Base-by-base conservation (phyloP, 2,329 filamentous ascomycete species). In the Aspergillus pseudoviridinutans region DNA sequence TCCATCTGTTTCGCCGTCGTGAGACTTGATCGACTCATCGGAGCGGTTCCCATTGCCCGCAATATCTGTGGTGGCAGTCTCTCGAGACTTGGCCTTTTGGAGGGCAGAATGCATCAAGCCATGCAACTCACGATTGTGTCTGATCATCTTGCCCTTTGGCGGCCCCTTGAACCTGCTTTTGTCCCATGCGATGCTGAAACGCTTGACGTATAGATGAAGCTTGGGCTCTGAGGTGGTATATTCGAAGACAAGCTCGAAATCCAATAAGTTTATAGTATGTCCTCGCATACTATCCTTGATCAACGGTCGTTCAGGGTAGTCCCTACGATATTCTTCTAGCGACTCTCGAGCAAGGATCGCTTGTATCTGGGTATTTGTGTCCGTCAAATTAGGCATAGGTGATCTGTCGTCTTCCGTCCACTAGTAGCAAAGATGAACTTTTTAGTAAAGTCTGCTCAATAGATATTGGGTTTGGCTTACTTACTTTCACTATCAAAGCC, bases 221-320 rank as follows among this genome's bases (percentile, higher is more conserved):
- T 66, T 63, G 4, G 70, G 64, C 3, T 56, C 42, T 3, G 60
- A 54, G 10, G 55, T 56, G 29, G 64, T 60, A 60, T 72, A 68
- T 35, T 64, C 64, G 46, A 76, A 65, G 50, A 76, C 65, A 22
- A 78, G 59, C 47, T 73, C 68, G 56, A 75, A 74, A 41, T 71
- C 66, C 2, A 62, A 50, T 49, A 78, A 58, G 53, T 70, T 65
- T 25, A 76, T 62, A 4, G 64, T 27, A 17, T 66, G 66, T 4
- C 70, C 74, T 53, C 59, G 64, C 5, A 65, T 67, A 9, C 59
- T 62, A 28, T 64, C 54, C 24, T 57, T 62, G 10, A 56, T 55
- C 24, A 66, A 57, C n/a, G 58, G 61, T 12, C 54, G 54, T 5
- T 61, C 58, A 3, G 64, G 61, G 5, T 54, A 59, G 35, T 61